phyloP scores from a whole-genome alignment of 305 asterid species.

The Striga hermonthica region DNA sequence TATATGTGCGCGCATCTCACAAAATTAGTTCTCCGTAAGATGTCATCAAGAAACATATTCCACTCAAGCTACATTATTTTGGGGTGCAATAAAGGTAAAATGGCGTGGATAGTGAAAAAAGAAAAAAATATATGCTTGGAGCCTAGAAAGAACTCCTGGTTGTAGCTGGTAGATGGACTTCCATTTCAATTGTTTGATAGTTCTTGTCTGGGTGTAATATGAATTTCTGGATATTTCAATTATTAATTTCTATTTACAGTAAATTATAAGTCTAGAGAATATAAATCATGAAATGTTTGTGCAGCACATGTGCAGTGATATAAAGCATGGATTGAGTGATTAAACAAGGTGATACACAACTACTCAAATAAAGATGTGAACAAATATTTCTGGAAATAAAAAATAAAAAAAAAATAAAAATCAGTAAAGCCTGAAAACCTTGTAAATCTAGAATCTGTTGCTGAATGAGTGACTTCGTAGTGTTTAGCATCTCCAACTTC shows the following conservation, averaged over 20 bases:
- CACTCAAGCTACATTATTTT: not conserved
- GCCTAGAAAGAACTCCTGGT: not conserved
- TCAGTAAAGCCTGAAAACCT: slow-evolving; percentile 41
- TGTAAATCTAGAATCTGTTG: slow-evolving; percentile 34
- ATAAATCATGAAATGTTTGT: not conserved
- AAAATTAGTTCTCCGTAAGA: not conserved
- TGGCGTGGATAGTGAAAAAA: no score
- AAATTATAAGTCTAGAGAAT: no score
- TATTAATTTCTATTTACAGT: no score
- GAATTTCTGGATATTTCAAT: no score
- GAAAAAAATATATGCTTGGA: not conserved
- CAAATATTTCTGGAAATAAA: no score
- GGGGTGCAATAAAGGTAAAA: not conserved
- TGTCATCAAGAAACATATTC: not conserved
- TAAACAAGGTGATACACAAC: not conserved
- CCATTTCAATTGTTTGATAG: not conserved
- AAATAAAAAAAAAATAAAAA: no score
- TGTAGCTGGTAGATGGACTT: not conserved
- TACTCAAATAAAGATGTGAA: slow-evolving; percentile 5
- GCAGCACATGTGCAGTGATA: slow-evolving; percentile 7
- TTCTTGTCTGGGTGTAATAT: no score
- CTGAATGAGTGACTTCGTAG: slow-evolving; percentile 16
- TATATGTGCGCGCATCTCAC: not conserved
- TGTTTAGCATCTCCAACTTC: slow-evolving; percentile 30
- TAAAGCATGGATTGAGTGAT: slow-evolving; percentile 13